phyloP scores from a whole-genome alignment of 441 rosid genomes.

The Populus tomentosa region DNA sequence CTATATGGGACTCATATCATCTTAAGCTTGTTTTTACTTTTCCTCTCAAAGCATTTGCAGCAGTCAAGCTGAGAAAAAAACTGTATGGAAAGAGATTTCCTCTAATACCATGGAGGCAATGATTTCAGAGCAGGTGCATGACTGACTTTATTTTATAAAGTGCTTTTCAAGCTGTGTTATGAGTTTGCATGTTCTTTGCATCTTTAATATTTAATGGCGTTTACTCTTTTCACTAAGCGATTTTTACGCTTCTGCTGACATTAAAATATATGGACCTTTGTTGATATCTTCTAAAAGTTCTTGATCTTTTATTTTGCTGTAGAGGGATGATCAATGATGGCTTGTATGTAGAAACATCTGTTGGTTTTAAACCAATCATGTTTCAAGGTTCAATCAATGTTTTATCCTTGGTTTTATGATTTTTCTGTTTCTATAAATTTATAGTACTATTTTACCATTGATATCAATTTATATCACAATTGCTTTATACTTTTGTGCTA shows the following conservation, averaged over 20 bases:
- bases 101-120: constrained; percentile 33
- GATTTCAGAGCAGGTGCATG: constrained; percentile 54
- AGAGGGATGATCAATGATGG: constrained; percentile 81
- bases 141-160: constrained; percentile 2
- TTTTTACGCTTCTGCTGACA: not conserved
- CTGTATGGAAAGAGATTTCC: constrained; percentile 53
- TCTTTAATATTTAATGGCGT: not conserved
- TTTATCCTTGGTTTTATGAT: not conserved
- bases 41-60: constrained; percentile 54
- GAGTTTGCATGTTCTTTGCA: not conserved
- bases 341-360: constrained; percentile 61
- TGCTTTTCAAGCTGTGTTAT: not conserved
- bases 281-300: no score
- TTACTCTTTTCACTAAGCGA: not conserved
- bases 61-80: constrained; percentile 69
- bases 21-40: constrained; percentile 10
- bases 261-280: not conserved
- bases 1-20: not conserved
- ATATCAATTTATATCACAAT: no score
- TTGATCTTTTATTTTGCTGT: constrained; percentile 18
- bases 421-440: no score
- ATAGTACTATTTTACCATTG: no score
- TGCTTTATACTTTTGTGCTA: no score
- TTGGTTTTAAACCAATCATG: no score
- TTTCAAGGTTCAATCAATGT: constrained; percentile 43